Conservation (phyloP, 768 basidiomycete genomes). For the Krasilnikovozyma curviuscula region DNA sequence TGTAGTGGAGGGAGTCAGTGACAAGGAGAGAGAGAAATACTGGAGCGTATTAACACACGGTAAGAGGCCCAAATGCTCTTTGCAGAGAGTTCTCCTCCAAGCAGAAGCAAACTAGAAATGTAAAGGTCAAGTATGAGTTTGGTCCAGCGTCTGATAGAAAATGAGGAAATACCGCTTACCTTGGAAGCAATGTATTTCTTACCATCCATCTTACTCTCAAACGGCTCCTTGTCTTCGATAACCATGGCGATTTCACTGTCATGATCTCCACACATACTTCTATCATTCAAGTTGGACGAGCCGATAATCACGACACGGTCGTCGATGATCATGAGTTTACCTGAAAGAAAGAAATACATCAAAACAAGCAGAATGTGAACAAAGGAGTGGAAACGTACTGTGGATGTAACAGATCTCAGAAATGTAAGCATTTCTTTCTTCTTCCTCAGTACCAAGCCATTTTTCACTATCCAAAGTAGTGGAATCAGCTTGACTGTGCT, state of each 20-base stretch:
- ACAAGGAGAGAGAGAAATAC: no score
- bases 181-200: no score
- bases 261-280: neutral
- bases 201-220: no score
- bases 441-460: slow-evolving; percentile 67
- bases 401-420: slow-evolving; percentile 19
- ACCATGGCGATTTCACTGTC: no score
- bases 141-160: neutral
- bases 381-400: slow-evolving; percentile 12
- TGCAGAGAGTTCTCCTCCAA: no score
- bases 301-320: slow-evolving; percentile 82
- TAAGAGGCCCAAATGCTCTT: slow-evolving; percentile 76
- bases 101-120: neutral
- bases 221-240: no score
- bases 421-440: slow-evolving; percentile 60
- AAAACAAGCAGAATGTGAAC: slow-evolving; percentile 27
- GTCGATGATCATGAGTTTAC: slow-evolving; percentile 74
- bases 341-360: slow-evolving; percentile 8
- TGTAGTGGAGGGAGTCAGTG: no score
- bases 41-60: no score
- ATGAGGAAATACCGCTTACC: no score
- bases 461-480: slow-evolving; percentile 45
- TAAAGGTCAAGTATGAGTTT: neutral
- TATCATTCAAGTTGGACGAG: slow-evolving; percentile 45
- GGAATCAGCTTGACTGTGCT: slow-evolving; percentile 51